phyloP scores from a whole-genome alignment of 305 asterid genomes.

The Petunia hybrid region DNA sequence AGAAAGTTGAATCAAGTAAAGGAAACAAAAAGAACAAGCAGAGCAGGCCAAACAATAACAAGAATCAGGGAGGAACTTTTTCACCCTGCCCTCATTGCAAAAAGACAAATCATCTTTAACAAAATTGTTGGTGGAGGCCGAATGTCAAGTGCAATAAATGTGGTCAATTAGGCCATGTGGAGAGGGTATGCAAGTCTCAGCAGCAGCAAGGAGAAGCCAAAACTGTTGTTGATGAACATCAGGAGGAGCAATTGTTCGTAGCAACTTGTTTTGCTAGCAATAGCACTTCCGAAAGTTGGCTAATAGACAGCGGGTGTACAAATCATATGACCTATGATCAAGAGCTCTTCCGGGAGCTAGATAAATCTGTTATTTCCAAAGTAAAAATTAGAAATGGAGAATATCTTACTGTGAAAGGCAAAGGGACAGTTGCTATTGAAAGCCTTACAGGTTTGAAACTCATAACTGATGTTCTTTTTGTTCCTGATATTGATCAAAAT shows the following conservation, averaged over 20 bases:
- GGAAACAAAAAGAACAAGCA: neutral
- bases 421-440: no score
- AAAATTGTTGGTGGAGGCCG: no score
- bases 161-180: no score
- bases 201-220: neutral
- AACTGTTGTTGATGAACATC: neutral
- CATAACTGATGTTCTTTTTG: no score
- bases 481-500: no score
- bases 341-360: neutral
- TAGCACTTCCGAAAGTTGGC: neutral
- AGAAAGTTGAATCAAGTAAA: neutral
- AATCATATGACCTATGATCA: neutral
- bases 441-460: no score
- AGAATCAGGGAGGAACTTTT: neutral
- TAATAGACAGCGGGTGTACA: neutral
- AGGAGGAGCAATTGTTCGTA: neutral
- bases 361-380: neutral
- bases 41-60: neutral
- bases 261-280: neutral
- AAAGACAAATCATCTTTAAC: no score
- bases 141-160: no score
- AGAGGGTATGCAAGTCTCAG: constrained; percentile 1
- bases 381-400: neutral
- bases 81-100: no score
- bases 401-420: no score